A percentile compares a stretch with the other conserved stretches of the same genome.
These are phyloP conservation scores for Sarcodon aspratus DNA, from an alignment of 768 basidiomycete genomes.

Conservation along the genomic window DNA sequence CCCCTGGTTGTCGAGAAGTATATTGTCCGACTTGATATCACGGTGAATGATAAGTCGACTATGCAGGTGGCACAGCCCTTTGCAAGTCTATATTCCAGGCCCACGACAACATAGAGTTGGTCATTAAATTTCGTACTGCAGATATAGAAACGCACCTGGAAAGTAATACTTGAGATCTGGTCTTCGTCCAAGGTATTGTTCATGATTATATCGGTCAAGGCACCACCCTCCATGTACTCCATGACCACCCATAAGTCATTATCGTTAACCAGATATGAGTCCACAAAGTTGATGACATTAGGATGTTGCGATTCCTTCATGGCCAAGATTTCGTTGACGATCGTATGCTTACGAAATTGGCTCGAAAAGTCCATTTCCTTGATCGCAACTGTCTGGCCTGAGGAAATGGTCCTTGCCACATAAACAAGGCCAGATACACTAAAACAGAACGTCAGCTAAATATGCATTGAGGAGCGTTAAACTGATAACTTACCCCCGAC, in stretches of 20 bases:
- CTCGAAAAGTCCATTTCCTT: conserved; percentile 97
- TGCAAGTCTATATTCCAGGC: conserved; percentile 65
- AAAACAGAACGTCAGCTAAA: not conserved
- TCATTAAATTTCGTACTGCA: not conserved
- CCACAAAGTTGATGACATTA: conserved; percentile 93
- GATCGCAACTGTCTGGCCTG: conserved; percentile 86
- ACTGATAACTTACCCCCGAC: conserved; percentile 91
- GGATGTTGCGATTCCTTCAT: conserved; percentile 98
- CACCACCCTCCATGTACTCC: conserved; percentile 99
- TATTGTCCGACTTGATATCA: conserved; percentile 19
- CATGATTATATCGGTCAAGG: conserved; percentile 95
- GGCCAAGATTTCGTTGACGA: conserved; percentile 95
- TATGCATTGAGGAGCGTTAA: not conserved
- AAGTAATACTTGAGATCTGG: conserved; percentile 84
- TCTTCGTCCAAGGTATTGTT: conserved; percentile 92
- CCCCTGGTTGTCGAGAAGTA: conserved; percentile 10
- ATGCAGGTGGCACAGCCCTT: conserved; percentile 67
- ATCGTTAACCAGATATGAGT: conserved; percentile 80
- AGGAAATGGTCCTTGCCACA: conserved; percentile 83
- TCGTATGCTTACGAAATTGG: conserved; percentile 93
- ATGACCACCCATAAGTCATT: conserved; percentile 95
- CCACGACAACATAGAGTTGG: conserved; percentile 1
- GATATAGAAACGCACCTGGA: conserved; percentile 53
- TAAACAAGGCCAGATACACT: conserved; percentile 98
- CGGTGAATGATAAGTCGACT: conserved; percentile 13